Evolutionary conservation across 352 stramenopile genomes (phyloP).

Genomic region (Pythium utonaiense): DNA sequence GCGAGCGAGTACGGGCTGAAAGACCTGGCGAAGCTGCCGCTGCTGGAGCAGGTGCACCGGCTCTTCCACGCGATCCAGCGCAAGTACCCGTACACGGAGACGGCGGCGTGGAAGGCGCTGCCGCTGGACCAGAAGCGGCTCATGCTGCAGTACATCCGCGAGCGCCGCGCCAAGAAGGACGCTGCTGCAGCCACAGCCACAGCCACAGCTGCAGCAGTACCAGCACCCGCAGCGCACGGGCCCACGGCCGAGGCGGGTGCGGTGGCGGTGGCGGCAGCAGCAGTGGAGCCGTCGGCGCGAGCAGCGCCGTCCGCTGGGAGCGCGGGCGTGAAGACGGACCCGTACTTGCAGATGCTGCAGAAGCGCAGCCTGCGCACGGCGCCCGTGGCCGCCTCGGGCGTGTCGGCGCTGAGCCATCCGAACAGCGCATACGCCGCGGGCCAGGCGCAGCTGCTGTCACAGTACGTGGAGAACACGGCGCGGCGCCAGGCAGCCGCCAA

Average conservation of each 20-base stretch:
- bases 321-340: slow-evolving; percentile 42
- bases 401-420: slow-evolving; percentile 26
- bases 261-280: not conserved
- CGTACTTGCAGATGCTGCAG: slow-evolving; percentile 81
- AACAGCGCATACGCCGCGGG: slow-evolving; percentile 60
- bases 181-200: not conserved
- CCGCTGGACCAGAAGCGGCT: slow-evolving; percentile 73
- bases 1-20: slow-evolving; percentile 70
- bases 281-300: not conserved
- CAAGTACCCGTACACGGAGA: slow-evolving; percentile 84
- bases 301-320: not conserved
- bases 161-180: slow-evolving; percentile 43
- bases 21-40: slow-evolving; percentile 56
- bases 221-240: too few species aligned
- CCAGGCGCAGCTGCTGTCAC: slow-evolving; percentile 35
- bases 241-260: too few species aligned
- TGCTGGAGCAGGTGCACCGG: slow-evolving; percentile 82
- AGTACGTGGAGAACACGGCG: slow-evolving; percentile 37
- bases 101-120: slow-evolving; percentile 67
- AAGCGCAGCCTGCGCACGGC: slow-evolving; percentile 47
- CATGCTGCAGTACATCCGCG: slow-evolving; percentile 81
- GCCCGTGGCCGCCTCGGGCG: not conserved
- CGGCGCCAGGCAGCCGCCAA: slow-evolving; percentile 22
- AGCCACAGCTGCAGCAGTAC: not conserved
- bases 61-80: slow-evolving; percentile 82